Conservation (phyloP, 1,139 yeast genomes). For the Saccharomyces hybrid region DNA sequence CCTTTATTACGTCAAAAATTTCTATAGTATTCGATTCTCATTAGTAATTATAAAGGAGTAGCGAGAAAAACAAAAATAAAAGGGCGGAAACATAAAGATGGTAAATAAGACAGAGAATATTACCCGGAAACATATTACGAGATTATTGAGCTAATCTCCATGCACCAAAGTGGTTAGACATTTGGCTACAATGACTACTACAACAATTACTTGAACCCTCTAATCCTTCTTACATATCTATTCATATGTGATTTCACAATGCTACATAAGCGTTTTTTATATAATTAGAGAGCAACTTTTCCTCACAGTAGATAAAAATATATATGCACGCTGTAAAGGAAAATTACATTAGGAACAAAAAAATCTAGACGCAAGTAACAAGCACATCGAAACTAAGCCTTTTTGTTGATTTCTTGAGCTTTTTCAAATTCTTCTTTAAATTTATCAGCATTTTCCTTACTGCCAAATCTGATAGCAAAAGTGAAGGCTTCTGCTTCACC, state of each 20-base stretch:
- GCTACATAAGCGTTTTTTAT: not conserved
- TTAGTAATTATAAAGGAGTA: not conserved
- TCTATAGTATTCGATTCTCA: not conserved
- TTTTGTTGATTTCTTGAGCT: conserved; percentile 62
- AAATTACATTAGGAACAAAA: not conserved
- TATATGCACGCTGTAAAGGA: conserved; percentile 1
- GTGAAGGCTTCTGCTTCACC: conserved; percentile 96
- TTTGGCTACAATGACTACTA: not conserved
- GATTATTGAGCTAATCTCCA: not conserved
- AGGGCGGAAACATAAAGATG: not conserved
- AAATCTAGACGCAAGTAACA: not conserved
- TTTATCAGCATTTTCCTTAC: conserved; percentile 93
- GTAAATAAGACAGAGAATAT: not conserved
- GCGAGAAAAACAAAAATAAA: not conserved
- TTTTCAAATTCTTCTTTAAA: conserved; percentile 88
- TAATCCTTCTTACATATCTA: not conserved
- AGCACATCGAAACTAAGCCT: conserved; percentile 3
- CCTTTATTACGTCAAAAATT: not conserved
- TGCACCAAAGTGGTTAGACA: not conserved
- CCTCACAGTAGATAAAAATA: not conserved
- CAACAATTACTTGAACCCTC: not conserved
- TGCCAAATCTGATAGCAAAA: conserved; percentile 93
- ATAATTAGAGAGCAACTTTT: not conserved
- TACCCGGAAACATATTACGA: not conserved
- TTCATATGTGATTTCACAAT: not conserved